Base-by-base conservation (phyloP, 768 basidiomycete species). In the Fomitopsis serialis region DNA sequence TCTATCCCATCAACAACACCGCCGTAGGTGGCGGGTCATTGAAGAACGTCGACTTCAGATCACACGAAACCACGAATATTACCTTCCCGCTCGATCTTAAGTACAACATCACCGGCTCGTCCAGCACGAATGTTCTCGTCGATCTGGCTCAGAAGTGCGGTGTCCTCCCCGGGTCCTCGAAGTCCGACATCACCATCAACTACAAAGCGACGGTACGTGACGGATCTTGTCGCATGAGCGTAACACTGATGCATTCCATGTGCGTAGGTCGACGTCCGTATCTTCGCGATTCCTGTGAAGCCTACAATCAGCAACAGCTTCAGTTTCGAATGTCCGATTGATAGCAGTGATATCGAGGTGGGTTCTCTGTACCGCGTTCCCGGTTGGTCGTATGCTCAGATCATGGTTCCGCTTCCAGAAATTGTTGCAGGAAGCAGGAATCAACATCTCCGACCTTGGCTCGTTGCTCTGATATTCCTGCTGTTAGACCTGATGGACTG, bases 1-100 rank as follows among this genome's bases (percentile, higher is more conserved):
- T 79, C 61, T 93, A 93, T 63, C 91, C 89, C 10, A 82, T 88
- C 63, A 80, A 84, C 59, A 78, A 82, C 58, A 82, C 84, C 0
- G 64, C 73, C n/a, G 71, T 92, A 46, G 90, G 90, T 12, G 74
- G 75, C 45, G 91, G 90, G 17, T 66, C 66, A 27, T 60, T 79
- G 40, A 70, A 71, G 19, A 68, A 70, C 52, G 57, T 83, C 47
- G 68, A 66, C 3, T 63, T 77, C 60, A 61, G 74, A 10, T 73
- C 87, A 12, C 70, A 81, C 58, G 62, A 75, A 2, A 72, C 75
- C 57, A 87, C 81, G 4, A 83, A 80, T 56, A 80, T 90, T 71
- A 84, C 81, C 0, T 88, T 93, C 72, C 90, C 90, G 1, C 87
- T 92, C 68, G 60, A 76, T 5, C 72, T 93, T 42, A 69, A 72